Percentiles rank a stretch among this genome's conserved stretches.
phyloP scores from a whole-genome alignment of 805 yeast genomes.

The Yamadazyma nakazawae region DNA sequence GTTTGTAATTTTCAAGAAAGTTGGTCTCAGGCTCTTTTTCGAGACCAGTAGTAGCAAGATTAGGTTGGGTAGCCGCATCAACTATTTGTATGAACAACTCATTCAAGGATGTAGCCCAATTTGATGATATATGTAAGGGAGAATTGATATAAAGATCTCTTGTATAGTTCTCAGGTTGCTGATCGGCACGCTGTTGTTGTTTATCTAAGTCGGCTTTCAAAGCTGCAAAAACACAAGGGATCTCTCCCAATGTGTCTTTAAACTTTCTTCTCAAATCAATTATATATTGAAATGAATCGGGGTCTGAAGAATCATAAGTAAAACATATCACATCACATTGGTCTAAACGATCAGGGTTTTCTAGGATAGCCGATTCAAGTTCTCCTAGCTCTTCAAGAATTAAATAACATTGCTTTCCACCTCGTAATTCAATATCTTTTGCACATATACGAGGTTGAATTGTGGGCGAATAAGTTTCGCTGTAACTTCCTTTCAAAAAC shows the following conservation, averaged over 20 bases:
- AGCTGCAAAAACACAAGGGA: conserved; percentile 89
- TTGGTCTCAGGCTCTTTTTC: conserved; percentile 60
- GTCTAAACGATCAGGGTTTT: conserved; percentile 62
- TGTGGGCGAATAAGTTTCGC: conserved; percentile 75
- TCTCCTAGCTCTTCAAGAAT: conserved; percentile 90
- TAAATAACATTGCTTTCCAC: conserved; percentile 93
- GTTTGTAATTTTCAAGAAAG: conserved; percentile 49
- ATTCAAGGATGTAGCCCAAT: conserved; percentile 82
- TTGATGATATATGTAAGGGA: conserved; percentile 86
- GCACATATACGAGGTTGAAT: conserved; percentile 79
- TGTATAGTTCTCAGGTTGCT: conserved; percentile 86
- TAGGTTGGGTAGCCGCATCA: conserved; percentile 82
- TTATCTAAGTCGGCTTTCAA: conserved; percentile 93
- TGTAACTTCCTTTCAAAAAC: conserved; percentile 70
- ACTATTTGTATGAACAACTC: conserved; percentile 85
- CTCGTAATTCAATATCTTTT: conserved; percentile 87
- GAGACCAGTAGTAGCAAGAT: conserved; percentile 69
- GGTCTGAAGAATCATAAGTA: conserved; percentile 92
- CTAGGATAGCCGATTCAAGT: conserved; percentile 76
- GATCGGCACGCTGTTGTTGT: conserved; percentile 84
- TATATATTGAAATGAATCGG: conserved; percentile 85
- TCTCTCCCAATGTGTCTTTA: conserved; percentile 51
- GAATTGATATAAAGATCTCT: conserved; percentile 62
- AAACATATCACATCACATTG: conserved; percentile 90
- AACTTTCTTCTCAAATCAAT: conserved; percentile 64